Evolutionary conservation across 2,329 filamentous ascomycete species (phyloP), one percentile per base, ranked within the genome.

Genomic region (Immersiporthe knoxdaviesiana): DNA sequence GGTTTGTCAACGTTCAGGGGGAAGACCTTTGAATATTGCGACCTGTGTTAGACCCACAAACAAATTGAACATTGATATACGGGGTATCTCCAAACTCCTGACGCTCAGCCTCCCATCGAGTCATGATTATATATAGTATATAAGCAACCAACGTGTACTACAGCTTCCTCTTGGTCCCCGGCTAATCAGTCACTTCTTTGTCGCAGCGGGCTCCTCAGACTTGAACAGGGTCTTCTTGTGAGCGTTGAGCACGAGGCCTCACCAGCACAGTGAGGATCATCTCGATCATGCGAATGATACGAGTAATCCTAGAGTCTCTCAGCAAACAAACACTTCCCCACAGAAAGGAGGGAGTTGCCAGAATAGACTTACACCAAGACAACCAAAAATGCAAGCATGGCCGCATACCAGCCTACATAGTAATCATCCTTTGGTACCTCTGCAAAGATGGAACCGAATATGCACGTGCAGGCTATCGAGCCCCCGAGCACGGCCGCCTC

Each of bases 1-100:
- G 56, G 37, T 65, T 75, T 18, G 66, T 75, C 50, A 74, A 75
- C 54, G 68, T 71, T 16, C 63, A 70, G 18, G 73, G 71, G 3
- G 50, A 50, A 4, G 47, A 67, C 16, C 30, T 74, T 30, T 63
- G 66, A 61, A 39, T 12, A 39, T 10, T 39, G 6, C 6, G 4
- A 35, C 35, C 8, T 35, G 35, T 35, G 4, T 35, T 35, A n/a
- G n/a, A n/a, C n/a, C n/a, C n/a, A n/a, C n/a, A n/a, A n/a, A n/a
- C n/a, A 47, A 47, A 56, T 30, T 18, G 12, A 56, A 56, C 14
- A 32, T 18, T 56, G 52, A 14, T 56, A 56, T 30, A 56, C 7
- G 14, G 27, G 52, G 27, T 32, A 32, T 32, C 50, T 18, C 24
- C 14, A 30, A 30, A 54, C 50, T 54, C 50, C 50, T 30, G 10